Evolutionary conservation across 768 basidiomycete genomes (phyloP).

Genomic region (Hypsizygus marmoreus): DNA sequence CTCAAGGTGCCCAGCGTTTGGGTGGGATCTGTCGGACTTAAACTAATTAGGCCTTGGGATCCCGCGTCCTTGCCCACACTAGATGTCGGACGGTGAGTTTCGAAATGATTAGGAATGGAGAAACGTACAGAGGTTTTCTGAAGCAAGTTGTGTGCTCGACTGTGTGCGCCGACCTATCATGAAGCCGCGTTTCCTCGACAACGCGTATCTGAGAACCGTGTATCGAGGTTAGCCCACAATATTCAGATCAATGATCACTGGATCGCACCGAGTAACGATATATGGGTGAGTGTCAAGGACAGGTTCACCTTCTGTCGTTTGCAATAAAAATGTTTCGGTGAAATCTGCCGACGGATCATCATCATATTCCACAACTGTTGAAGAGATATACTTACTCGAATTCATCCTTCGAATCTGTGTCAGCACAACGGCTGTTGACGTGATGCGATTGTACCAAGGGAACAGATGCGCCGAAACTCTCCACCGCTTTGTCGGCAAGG

Average conservation of each 20-base stretch:
- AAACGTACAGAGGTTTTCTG: conserved; percentile 21
- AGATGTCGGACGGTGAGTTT: too few species aligned
- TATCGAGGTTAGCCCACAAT: conserved; percentile 12
- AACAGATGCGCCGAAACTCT: conserved; percentile 34
- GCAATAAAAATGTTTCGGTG: not conserved
- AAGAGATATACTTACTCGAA: too few species aligned
- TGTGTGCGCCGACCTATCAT: conserved; percentile 30
- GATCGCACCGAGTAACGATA: conserved; percentile 33
- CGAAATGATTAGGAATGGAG: not conserved
- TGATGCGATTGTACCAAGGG: conserved; percentile 36
- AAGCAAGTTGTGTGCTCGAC: conserved; percentile 21
- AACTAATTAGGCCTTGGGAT: conserved; percentile 15
- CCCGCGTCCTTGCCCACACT: conserved; percentile 23
- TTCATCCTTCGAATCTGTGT: not conserved
- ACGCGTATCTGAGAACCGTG: conserved; percentile 37
- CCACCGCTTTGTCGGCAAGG: conserved; percentile 29
- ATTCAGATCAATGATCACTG: not conserved
- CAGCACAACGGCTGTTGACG: conserved; percentile 23
- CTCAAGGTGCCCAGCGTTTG: conserved; percentile 24
- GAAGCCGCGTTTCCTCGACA: conserved; percentile 30
- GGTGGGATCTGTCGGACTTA: conserved; percentile 26
- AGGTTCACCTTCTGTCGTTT: conserved; percentile 17
- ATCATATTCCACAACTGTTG: too few species aligned
- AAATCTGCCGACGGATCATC: conserved; percentile 9
- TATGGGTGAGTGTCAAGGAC: conserved; percentile 33